A percentile compares a stretch with the other conserved stretches of the same genome.
phyloP scores from a whole-genome alignment of 2,329 filamentous ascomycete genomes.

The Alternaria viburni region DNA sequence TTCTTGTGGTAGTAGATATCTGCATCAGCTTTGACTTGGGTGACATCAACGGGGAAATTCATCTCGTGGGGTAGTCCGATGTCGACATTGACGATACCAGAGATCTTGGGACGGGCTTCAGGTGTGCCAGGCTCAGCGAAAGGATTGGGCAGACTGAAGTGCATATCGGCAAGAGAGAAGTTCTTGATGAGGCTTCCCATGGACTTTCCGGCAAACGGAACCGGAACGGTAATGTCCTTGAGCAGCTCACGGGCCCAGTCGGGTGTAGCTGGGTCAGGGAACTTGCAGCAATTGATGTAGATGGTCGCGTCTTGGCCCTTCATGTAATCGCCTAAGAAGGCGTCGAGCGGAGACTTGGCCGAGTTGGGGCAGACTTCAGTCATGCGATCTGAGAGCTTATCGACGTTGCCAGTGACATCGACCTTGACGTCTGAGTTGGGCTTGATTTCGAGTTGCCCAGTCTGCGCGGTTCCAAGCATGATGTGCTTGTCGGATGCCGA shows the following conservation, averaged over 20 bases:
- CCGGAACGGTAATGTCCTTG: slow-evolving; percentile 79
- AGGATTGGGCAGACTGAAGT: slow-evolving; percentile 84
- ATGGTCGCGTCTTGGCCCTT: slow-evolving; percentile 78
- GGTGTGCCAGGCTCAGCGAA: slow-evolving; percentile 77
- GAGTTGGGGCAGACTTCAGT: slow-evolving; percentile 77
- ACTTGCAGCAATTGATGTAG: slow-evolving; percentile 79
- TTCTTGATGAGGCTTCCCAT: slow-evolving; percentile 86
- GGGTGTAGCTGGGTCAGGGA: slow-evolving; percentile 71
- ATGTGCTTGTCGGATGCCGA: slow-evolving; percentile 74
- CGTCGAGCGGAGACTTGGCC: slow-evolving; percentile 81
- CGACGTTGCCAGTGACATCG: slow-evolving; percentile 74
- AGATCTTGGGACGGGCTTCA: slow-evolving; percentile 77
- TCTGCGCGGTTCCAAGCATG: slow-evolving; percentile 76
- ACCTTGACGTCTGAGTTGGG: slow-evolving; percentile 72
- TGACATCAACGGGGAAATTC: slow-evolving; percentile 83
- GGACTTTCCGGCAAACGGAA: slow-evolving; percentile 81
- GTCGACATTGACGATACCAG: slow-evolving; percentile 80
- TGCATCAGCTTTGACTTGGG: slow-evolving; percentile 75
- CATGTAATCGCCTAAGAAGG: slow-evolving; percentile 80
- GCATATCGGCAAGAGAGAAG: slow-evolving; percentile 83
- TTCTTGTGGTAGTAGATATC: slow-evolving; percentile 79
- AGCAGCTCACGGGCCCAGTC: slow-evolving; percentile 83
- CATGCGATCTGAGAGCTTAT: slow-evolving; percentile 74
- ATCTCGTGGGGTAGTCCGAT: slow-evolving; percentile 83
- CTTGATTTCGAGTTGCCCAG: slow-evolving; percentile 68